A percentile compares a stretch with the other conserved stretches of the same genome.
phyloP scores from a whole-genome alignment of 2,329 filamentous ascomycete species.

The Neodidymelliopsis sp. region DNA sequence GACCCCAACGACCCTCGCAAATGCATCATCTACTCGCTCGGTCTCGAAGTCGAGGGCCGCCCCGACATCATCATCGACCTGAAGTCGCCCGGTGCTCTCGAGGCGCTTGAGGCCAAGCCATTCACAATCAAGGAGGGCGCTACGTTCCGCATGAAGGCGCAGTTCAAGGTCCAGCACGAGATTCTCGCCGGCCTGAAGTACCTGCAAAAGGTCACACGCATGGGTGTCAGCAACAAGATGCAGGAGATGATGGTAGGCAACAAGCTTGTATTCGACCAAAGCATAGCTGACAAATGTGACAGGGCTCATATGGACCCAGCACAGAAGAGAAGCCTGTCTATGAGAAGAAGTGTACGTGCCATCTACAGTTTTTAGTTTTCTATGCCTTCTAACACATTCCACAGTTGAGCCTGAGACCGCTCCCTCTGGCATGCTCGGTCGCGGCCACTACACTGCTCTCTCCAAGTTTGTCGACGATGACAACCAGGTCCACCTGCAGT shows the following conservation, averaged over 20 bases:
- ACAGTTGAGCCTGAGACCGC: constrained; percentile 90
- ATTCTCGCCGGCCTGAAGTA: constrained; percentile 96
- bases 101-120: constrained; percentile 84
- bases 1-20: constrained; percentile 78
- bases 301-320: constrained; percentile 94
- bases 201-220: constrained; percentile 90
- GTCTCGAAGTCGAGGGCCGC: constrained; percentile 84
- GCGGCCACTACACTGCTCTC: constrained; percentile 87
- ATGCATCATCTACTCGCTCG: constrained; percentile 91
- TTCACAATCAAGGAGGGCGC: constrained; percentile 98
- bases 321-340: constrained; percentile 86
- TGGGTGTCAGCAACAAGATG: constrained; percentile 88
- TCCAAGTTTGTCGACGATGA: constrained; percentile 97
- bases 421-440: constrained; percentile 86
- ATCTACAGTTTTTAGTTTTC: background rate
- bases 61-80: constrained; percentile 89
- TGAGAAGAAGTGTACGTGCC: constrained; percentile 83
- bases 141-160: constrained; percentile 91
- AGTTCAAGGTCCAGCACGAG: constrained; percentile 96
- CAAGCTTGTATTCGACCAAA: background rate
- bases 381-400: constrained; percentile 14
- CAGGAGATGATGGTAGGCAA: constrained; percentile 92
- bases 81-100: constrained; percentile 73
- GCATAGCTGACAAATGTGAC: constrained; percentile 22
- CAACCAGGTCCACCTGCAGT: constrained; percentile 85